Base-by-base conservation (phyloP, 148 eudicot genomes). In the Bassia scoparia region DNA sequence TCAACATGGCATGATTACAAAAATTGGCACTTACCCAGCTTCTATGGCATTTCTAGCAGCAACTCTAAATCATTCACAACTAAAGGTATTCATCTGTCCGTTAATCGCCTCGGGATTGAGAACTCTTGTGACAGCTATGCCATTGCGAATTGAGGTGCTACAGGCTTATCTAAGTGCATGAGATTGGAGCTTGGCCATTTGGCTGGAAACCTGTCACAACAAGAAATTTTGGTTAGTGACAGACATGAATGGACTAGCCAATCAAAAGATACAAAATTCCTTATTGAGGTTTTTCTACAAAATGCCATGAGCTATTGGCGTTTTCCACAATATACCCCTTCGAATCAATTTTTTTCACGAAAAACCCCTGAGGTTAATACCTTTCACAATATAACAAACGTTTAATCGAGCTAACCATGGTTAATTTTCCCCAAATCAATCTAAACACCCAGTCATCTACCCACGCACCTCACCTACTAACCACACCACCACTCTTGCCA, bases 11-110 rank as follows among this genome's bases (percentile, higher is more conserved):
- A n/a, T n/a, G n/a, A n/a, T n/a, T n/a, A n/a, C 30, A 5, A 38
- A 61, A 18, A n/a, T 11, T 56, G 46, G 44, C 72, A 37, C 72
- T 58, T 76, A 86, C n/a, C 89, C 89, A 74, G 89, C 89, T 77
- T 86, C 83, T 16, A 83, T 81, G 29, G 87, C 87, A 38, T 86
- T 77, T 63, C 69, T 81, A 3, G 87, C 87, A 62, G 85, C 85
- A 62, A 82, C 76, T 71, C 85, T 79, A 44, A 81, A 71, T 83
- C 85, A 73, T 86, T 78, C 52, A 84, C 76, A 61, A 86, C 53
- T 61, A 41, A 48, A 55, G 87, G 81, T 74, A 77, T 80, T 72
- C 81, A 85, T 48, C 82, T 81, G 18, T 80, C 77, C 49, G 61
- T 74, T 35, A 84, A 76, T 23, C 79, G 80, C 46, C 86, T 75